Evolutionary conservation across 305 asterid genomes (phyloP).

Genomic region (Fraxinus nigra): DNA sequence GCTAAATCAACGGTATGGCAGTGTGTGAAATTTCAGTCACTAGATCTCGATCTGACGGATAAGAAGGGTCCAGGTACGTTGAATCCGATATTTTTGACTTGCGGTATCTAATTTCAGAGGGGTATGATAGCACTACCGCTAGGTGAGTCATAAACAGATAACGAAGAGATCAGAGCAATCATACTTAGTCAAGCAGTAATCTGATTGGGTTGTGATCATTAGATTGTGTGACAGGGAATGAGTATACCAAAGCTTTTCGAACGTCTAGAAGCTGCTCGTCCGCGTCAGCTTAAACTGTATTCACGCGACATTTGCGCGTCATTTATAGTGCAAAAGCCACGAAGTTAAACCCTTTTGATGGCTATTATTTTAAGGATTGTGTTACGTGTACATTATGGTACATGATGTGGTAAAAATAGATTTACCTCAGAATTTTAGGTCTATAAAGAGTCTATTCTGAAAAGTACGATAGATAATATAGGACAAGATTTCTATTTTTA

Average conservation of each 20-base stretch:
- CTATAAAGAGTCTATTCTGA: too few relatives aligned
- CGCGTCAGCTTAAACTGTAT: neutral
- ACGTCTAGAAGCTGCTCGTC: neutral
- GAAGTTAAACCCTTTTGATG: too few relatives aligned
- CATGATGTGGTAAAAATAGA: too few relatives aligned
- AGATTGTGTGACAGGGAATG: neutral
- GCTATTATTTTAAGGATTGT: too few relatives aligned
- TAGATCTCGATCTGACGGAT: conserved; percentile 30
- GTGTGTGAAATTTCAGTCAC: conserved; percentile 26
- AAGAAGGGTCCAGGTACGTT: conserved; percentile 13
- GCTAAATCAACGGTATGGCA: conserved; percentile 27
- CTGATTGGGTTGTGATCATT: neutral
- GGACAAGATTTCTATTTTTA: too few relatives aligned
- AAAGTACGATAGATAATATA: too few relatives aligned
- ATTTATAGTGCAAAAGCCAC: neutral
- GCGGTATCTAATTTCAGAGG: neutral
- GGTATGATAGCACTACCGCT: neutral
- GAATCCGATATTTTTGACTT: neutral
- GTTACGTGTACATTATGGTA: too few relatives aligned
- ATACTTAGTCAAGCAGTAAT: neutral
- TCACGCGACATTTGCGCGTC: neutral
- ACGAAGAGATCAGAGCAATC: neutral
- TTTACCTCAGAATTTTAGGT: too few relatives aligned
- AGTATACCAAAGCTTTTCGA: neutral
- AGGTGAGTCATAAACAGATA: neutral